Evolutionary conservation across 2,329 filamentous ascomycete genomes (phyloP), one percentile per base, ranked within the genome.

Genomic region (Scolecobasidium constrictum): DNA sequence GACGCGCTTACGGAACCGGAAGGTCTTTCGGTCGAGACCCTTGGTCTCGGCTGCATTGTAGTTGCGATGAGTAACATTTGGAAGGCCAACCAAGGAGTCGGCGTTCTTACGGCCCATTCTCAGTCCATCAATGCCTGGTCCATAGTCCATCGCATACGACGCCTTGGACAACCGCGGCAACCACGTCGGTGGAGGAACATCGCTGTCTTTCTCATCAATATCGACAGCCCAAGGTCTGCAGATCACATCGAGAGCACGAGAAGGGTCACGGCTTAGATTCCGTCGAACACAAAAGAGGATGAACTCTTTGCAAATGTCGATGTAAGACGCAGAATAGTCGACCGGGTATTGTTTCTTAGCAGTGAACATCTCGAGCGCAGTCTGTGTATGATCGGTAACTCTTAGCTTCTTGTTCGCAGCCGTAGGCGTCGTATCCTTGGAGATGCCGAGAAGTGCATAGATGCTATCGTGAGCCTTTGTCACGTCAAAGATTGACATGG

Each of bases 161-260:
- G 57, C 55, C 3, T 38, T 39, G 2, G 47, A 49, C 1, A 53
- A 28, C 2, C 45, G 38, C 2, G 53, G 45, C 3, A 62, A 50
- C 60, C 58, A 62, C 0, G 58, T 56, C 5, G 60, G 58, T 12
- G 61, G 39, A 28, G 41, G 33, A 3, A 42, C 17, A 21, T n/a
- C 7, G 11, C 18, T 31, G 15, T 34, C 39, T 13, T 39, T 5
- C 3, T 19, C 13, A 4, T 16, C 35, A 12, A 13, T 43, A 31
- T 3, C 4, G 9, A 28, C 26, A 45, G 61, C 60, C 63, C 63
- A 66, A 0, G 62, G 62, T 4, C 62, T 49, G 34, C 62, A 64
- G 4, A 66, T 49, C 6, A 65, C 57, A 45, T 66, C 62, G 16
- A 66, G 38, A 4, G 60, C 55, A 18, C 49, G 49, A 3, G 40